A percentile compares a stretch with the other conserved stretches of the same genome.
phyloP scores from a whole-genome alignment of 495 filamentous ascomycete species.

The Penicillium crystallinum region DNA sequence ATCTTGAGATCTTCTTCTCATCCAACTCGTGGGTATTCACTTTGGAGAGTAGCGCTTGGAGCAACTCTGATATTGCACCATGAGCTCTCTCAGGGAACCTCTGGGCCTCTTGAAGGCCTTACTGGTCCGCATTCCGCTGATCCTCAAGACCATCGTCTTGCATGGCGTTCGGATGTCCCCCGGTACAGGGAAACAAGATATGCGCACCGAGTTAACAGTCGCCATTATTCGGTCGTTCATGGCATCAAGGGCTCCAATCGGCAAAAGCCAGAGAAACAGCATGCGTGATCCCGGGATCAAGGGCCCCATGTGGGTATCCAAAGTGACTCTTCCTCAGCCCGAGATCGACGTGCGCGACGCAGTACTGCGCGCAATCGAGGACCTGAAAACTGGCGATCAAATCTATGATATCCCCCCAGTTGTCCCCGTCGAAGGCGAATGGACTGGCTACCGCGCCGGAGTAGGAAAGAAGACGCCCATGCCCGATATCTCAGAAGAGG shows the following conservation, averaged over 20 bases:
- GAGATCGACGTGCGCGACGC: slow-evolving; percentile 55
- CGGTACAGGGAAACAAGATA: slow-evolving; percentile 67
- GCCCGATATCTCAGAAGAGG: slow-evolving; percentile 58
- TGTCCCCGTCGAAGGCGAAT: slow-evolving; percentile 70
- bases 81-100: slow-evolving; percentile 33
- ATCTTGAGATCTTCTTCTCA: not conserved
- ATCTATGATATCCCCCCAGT: slow-evolving; percentile 51
- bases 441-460: slow-evolving; percentile 68
- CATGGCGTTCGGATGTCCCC: slow-evolving; percentile 63
- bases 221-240: slow-evolving; percentile 64
- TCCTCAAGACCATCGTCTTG: slow-evolving; percentile 60
- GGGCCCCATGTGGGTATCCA: slow-evolving; percentile 75
- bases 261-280: slow-evolving; percentile 57
- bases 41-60: not conserved
- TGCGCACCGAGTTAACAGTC: slow-evolving; percentile 70
- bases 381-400: slow-evolving; percentile 47
- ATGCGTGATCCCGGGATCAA: slow-evolving; percentile 63
- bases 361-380: slow-evolving; percentile 58
- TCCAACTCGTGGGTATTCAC: not conserved
- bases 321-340: slow-evolving; percentile 53
- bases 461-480: slow-evolving; percentile 50
- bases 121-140: slow-evolving; percentile 57
- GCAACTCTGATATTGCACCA: slow-evolving; percentile 7
- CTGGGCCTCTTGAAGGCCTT: slow-evolving; percentile 42
- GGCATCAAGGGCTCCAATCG: slow-evolving; percentile 42